A percentile compares a stretch with the other conserved stretches of the same genome.
These are phyloP conservation scores for Maudiozyma bulderi DNA, from an alignment of 805 yeast genomes.

Conservation along the genomic window DNA sequence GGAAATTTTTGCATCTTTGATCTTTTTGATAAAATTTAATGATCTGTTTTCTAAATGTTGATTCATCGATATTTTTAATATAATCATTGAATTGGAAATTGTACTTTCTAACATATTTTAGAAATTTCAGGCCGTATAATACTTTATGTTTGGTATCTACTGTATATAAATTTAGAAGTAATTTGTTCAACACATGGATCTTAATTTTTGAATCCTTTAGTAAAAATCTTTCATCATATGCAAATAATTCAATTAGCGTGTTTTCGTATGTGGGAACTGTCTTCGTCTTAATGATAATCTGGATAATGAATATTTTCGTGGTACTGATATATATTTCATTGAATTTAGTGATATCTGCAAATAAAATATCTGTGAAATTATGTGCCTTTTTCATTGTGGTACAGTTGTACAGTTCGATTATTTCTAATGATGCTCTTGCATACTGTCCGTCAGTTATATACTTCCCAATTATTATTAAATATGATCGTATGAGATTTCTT, in stretches of 20 bases:
- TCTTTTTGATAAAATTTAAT: not conserved
- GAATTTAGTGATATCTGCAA: conserved; percentile 16
- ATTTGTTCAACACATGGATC: conserved; percentile 16
- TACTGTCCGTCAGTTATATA: conserved; percentile 8
- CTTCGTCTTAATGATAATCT: conserved; percentile 18
- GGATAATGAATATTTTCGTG: conserved; percentile 23
- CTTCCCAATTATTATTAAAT: conserved; percentile 19
- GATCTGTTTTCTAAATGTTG: conserved; percentile 14
- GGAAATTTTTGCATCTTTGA: not conserved
- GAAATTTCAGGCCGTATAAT: conserved; percentile 24
- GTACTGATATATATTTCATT: conserved; percentile 19
- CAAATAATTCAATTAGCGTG: conserved; percentile 15
- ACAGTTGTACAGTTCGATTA: conserved; percentile 17
- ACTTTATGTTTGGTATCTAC: conserved; percentile 13
- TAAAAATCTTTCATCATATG: conserved; percentile 19
- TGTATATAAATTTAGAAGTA: conserved; percentile 20
- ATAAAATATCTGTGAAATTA: conserved; percentile 13
- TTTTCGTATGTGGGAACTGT: conserved; percentile 4
- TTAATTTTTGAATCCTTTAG: conserved; percentile 13
- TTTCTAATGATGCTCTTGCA: conserved; percentile 10
- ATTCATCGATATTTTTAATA: conserved; percentile 15
- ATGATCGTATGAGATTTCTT: conserved; percentile 13
- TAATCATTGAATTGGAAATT: conserved; percentile 14
- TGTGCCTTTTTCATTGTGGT: conserved; percentile 11
- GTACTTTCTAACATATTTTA: conserved; percentile 22